Evolutionary conservation across 164 flowering plant genomes (phyloP), one percentile per base, ranked within the genome.

Genomic region (Liquidambar formosana): DNA sequence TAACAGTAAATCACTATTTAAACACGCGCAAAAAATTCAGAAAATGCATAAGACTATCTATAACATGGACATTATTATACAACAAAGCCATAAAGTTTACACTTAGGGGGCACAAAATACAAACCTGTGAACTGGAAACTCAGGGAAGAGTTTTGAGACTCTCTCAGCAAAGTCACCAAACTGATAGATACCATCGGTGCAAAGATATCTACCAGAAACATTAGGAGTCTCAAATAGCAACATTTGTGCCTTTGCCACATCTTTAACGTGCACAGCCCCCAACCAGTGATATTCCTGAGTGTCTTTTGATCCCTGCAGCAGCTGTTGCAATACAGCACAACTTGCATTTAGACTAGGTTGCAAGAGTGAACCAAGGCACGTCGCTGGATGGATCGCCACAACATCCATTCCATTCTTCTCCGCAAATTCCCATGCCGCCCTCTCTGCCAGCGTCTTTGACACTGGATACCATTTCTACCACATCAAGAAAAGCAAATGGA

Each of bases 101-200:
- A 41, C 8, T 12, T 19, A 14, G 57, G 23, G 16, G 49, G 44
- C 12, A 51, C 22, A 27, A 21, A 19, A 59, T 10, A 48, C 71
- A 61, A 28, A 90, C 97, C 96, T 90, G 88, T 85, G 91, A 73
- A 91, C 78, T 0, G 93, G 91, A 71, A 82, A 91, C 69, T 79
- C 82, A 14, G 98, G 96, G 76, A 61, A 89, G 70, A 93, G 80
- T 22, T 78, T 77, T 27, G 91, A 81, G 49, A 88, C 91, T 11
- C 57, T 80, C 23, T 77, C 72, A 10, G 98, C 91, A 74, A 93
- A 93, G 44, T 88, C 83, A 64, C 70, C 71, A 71, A 89, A 93
- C 69, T 93, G 95, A 67, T 86, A 91, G 51, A 88, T 89, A 16
- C 94, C 95, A 71, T 93, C 88, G 53, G 96, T 86, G 84, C 98